Percentiles rank a stretch among this genome's conserved stretches.
Evolutionary conservation across 192 early-diverging fungal genomes (phyloP).

Genomic region (Backusella luteola): DNA sequence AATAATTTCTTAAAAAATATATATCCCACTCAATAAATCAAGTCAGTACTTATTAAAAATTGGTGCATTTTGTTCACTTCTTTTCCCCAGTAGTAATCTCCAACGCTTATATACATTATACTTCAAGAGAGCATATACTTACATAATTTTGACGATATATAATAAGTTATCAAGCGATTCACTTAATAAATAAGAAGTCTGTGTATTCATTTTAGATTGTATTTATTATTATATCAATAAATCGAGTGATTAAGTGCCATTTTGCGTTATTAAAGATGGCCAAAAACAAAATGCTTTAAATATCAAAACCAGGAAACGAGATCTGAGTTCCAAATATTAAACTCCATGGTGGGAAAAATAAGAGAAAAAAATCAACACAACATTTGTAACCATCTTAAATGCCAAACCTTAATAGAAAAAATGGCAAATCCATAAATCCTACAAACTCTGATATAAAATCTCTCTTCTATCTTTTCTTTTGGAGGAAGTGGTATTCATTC

Average conservation of each 20-base stretch:
- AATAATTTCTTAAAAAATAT: neutral
- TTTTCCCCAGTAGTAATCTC: neutral
- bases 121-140: neutral
- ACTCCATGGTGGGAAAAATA: neutral
- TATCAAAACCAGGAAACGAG: neutral
- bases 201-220: neutral
- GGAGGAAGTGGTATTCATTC: neutral
- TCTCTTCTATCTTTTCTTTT: neutral
- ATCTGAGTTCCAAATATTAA: neutral
- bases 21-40: neutral
- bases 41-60: neutral
- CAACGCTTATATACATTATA: neutral
- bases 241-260: neutral
- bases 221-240: neutral
- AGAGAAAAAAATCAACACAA: neutral
- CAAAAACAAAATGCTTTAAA: neutral
- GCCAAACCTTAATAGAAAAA: neutral
- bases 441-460: neutral
- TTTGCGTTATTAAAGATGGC: neutral
- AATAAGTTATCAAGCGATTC: neutral
- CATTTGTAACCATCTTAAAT: neutral
- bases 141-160: neutral
- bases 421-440: neutral
- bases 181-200: neutral
- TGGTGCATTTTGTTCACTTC: neutral